Evolutionary conservation across 2,329 filamentous ascomycete species (phyloP), one percentile per base, ranked within the genome.

Genomic region (Amphichorda felina): DNA sequence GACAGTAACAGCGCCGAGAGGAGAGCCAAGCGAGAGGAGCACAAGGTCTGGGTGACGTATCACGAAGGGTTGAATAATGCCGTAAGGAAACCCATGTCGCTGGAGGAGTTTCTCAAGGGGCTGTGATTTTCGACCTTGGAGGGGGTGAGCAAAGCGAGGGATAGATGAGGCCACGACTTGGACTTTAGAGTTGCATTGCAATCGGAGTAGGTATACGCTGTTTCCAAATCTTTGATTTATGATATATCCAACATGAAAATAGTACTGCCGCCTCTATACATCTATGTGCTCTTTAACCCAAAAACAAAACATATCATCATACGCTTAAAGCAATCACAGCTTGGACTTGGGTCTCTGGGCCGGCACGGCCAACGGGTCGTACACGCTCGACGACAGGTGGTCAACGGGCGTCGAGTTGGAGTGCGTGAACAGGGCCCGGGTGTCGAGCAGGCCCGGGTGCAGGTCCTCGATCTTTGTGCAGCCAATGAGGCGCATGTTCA

Each of bases 401-500:
- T 77, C 72, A 2, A 48, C 42, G 2, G 72, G 69, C 41, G 65
- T 63, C 17, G 60, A 53, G 26, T 63, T 63, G 26, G 63, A 57
- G 44, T 77, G 72, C 40, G 56, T 59, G 41, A 62, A 61, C 45
- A 95, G 54, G 3, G 80, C 84, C 41, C 82, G 66, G 0, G 75
- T 73, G 54, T 98, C 91, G 15, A 98, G 57, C 56, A 98, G 62
- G 18, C 76, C 78, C 0, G 88, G 81, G 42, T 82, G 84, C 42
- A 98, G 62, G 46, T 98, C 78, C 25, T 77, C 75, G 22, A 98
- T 58, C 40, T 61, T 78, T 15, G 70, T 73, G 40, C 78, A 83
- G 8, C 91, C 91, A 46, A 98, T 86, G 43, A 98, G 64, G 6
- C 91, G 76, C 91, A 98, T 96, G 53, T 89, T 91, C 89, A 96